A percentile compares a stretch with the other conserved stretches of the same genome.
These are phyloP conservation scores for Phaseolus lunatus DNA, from an alignment of 306 rosid genomes.

Conservation along the genomic window DNA sequence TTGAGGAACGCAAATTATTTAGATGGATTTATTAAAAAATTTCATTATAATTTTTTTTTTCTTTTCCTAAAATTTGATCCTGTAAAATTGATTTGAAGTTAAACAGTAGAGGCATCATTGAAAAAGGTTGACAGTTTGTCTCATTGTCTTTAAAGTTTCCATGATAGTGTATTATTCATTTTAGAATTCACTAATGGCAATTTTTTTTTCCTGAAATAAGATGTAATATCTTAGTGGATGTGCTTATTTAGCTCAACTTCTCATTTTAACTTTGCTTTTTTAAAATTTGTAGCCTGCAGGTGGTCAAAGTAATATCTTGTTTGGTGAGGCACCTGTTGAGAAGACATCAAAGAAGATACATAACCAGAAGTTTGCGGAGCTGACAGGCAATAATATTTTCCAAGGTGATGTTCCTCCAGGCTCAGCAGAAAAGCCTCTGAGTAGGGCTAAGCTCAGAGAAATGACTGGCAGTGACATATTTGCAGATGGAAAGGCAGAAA, in stretches of 20 bases:
- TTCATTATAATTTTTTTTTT: not conserved
- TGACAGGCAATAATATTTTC: conserved; percentile 84
- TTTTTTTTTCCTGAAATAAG: not conserved
- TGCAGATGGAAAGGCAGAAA: conserved; percentile 78
- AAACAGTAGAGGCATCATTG: conserved; percentile 20
- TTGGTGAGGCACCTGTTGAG: conserved; percentile 73
- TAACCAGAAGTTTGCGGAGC: conserved; percentile 88
- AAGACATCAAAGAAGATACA: conserved; percentile 83
- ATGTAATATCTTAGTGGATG: not conserved
- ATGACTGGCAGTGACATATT: conserved; percentile 93
- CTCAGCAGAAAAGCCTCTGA: conserved; percentile 76
- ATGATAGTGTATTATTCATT: not conserved
- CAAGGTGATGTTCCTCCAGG: conserved; percentile 81
- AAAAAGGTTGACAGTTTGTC: conserved; percentile 11
- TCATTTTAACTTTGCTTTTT: conserved; percentile 31
- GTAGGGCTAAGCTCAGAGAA: conserved; percentile 90
- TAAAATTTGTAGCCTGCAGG: conserved; percentile 79
- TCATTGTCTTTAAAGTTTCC: not conserved
- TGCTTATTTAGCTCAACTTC: not conserved
- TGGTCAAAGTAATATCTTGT: conserved; percentile 89
- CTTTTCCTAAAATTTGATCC: not conserved
- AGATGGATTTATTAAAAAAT: not conserved
- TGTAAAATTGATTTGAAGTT: conserved; percentile 22
- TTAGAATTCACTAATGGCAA: not conserved
- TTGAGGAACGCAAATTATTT: conserved; percentile 12